These are phyloP conservation scores for Saccharomycopsis malanga DNA, from an alignment of 805 yeast species.

Conservation along the genomic window DNA sequence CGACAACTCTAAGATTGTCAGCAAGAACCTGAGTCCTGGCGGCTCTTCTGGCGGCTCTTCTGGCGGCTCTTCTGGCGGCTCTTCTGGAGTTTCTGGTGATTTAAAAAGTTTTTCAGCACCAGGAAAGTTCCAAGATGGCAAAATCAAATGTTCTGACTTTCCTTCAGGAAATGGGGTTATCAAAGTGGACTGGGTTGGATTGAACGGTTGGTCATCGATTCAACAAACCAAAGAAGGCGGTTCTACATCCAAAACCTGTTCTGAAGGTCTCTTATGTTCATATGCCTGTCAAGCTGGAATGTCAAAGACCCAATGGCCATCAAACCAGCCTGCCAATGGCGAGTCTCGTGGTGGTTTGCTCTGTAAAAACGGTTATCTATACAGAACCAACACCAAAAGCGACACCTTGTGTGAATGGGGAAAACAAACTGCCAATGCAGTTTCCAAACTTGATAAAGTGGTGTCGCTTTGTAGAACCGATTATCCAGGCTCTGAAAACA, in stretches of 20 bases:
- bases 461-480: conserved; percentile 97
- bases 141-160: conserved; percentile 56
- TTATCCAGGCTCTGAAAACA: conserved; percentile 98
- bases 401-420: conserved; percentile 70
- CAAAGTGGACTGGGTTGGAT: conserved; percentile 47
- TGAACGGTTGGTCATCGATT: conserved; percentile 43
- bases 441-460: conserved; percentile 49
- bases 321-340: conserved; percentile 57
- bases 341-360: conserved; percentile 65
- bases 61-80: conserved; percentile 25
- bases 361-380: conserved; percentile 57
- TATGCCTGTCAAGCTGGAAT: conserved; percentile 75
- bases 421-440: conserved; percentile 57
- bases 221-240: conserved; percentile 58
- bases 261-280: conserved; percentile 65
- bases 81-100: conserved; percentile 44
- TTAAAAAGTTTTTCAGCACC: conserved; percentile 44
- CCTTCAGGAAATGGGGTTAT: conserved; percentile 70
- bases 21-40: background rate
- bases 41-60: conserved; percentile 20
- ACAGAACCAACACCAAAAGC: conserved; percentile 47
- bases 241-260: conserved; percentile 47
- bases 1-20: background rate
- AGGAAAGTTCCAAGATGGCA: conserved; percentile 60
- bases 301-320: conserved; percentile 79